Conservation (phyloP, 2,329 filamentous ascomycete species). For the Exserohilum rostratum region DNA sequence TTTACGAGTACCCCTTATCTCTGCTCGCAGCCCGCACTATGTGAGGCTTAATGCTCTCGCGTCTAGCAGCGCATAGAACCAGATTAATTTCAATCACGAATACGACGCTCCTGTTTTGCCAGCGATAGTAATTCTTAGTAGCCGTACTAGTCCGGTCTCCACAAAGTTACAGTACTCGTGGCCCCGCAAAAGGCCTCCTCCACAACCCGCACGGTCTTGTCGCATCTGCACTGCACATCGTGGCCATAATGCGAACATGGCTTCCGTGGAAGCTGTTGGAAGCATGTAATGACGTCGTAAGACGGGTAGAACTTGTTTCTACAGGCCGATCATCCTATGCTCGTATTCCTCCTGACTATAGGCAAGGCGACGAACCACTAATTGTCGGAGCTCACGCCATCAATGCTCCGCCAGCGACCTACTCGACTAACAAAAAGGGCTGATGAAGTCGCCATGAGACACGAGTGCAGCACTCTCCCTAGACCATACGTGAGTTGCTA, state of each 20-base stretch:
- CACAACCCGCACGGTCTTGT: background rate
- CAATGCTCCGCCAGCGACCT: background rate
- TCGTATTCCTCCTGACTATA: background rate
- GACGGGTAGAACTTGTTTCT: background rate
- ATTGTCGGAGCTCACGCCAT: background rate
- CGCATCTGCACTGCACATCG: background rate
- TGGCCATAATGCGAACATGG: background rate
- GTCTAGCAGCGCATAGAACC: conserved; percentile 24
- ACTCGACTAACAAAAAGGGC: background rate
- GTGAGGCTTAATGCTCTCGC: conserved; percentile 12
- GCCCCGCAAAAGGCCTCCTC: background rate
- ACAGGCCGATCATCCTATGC: background rate
- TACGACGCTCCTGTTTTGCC: conserved; percentile 16
- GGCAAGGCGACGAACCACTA: background rate
- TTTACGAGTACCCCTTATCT: conserved; percentile 10
- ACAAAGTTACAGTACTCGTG: background rate
- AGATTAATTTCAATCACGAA: conserved; percentile 29
- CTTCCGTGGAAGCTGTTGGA: background rate
- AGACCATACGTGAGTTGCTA: conserved; percentile 1
- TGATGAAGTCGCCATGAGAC: background rate
- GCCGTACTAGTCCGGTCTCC: background rate
- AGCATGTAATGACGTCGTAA: background rate
- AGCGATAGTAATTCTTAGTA: conserved; percentile 6
- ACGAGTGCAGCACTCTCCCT: background rate
- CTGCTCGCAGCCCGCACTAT: conserved; percentile 4